Conservation (phyloP, 2,329 filamentous ascomycete genomes). For the Pseudogymnoascus sp. region DNA sequence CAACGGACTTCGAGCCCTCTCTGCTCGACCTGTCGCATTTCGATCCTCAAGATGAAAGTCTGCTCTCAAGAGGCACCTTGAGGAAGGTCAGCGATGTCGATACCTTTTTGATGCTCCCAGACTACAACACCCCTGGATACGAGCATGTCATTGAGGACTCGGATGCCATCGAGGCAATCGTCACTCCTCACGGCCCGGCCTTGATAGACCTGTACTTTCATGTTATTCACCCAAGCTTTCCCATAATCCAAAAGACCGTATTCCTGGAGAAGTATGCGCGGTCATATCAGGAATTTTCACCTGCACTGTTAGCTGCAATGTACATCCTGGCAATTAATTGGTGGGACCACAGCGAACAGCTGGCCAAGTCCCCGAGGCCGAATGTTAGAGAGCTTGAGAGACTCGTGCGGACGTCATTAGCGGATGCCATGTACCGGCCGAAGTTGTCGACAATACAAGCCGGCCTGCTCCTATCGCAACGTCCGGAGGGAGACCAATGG, state of each 20-base stretch:
- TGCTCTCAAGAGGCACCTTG: conserved; percentile 59
- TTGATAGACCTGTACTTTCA: conserved; percentile 76
- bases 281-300: conserved; percentile 65
- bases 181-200: conserved; percentile 67
- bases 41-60: conserved; percentile 73
- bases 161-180: conserved; percentile 65
- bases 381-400: conserved; percentile 67
- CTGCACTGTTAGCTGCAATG: conserved; percentile 68
- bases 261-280: conserved; percentile 72
- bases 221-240: conserved; percentile 72
- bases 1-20: conserved; percentile 76
- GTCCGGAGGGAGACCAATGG: conserved; percentile 72
- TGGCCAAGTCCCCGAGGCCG: conserved; percentile 57
- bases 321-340: conserved; percentile 83
- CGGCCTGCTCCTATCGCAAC: conserved; percentile 64
- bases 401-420: conserved; percentile 63
- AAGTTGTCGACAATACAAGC: conserved; percentile 77
- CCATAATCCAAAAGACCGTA: conserved; percentile 72
- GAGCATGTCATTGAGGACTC: conserved; percentile 61
- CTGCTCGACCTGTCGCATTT: conserved; percentile 74
- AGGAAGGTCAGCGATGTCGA: conserved; percentile 70
- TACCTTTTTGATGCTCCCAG: conserved; percentile 73
- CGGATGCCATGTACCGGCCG: conserved; percentile 70
- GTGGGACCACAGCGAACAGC: conserved; percentile 67
- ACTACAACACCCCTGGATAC: conserved; percentile 62